A percentile compares a stretch with the other conserved stretches of the same genome.
These are phyloP conservation scores for Zychaea mexicana DNA, from an alignment of 371 early-diverging fungal species.

Conservation along the genomic window DNA sequence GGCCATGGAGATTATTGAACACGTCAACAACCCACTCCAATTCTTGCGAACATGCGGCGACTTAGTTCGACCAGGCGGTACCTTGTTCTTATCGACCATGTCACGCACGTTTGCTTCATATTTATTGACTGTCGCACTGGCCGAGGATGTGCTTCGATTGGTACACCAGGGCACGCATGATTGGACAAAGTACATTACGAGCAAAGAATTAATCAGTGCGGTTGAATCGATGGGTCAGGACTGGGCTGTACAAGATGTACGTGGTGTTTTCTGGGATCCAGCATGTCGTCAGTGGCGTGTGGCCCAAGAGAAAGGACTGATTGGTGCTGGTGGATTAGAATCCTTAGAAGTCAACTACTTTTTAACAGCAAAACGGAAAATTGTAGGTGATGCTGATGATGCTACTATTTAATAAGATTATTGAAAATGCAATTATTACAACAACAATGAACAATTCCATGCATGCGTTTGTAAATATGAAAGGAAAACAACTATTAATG, in stretches of 20 bases:
- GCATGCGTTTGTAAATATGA: too few species aligned
- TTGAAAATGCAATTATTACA: too few species aligned
- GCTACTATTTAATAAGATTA: neutral
- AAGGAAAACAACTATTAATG: too few species aligned
- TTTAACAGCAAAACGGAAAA: constrained; percentile 39
- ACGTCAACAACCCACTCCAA: constrained; percentile 75
- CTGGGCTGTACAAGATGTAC: constrained; percentile 46
- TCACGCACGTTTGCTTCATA: constrained; percentile 81
- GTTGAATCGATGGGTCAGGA: constrained; percentile 36
- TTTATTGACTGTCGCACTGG: constrained; percentile 79
- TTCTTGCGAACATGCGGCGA: constrained; percentile 72
- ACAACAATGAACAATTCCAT: too few species aligned
- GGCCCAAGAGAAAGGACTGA: constrained; percentile 29
- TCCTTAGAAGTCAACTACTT: constrained; percentile 52
- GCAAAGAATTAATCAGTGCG: constrained; percentile 21
- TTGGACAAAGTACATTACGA: constrained; percentile 78
- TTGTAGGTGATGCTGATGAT: constrained; percentile 1
- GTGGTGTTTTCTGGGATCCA: constrained; percentile 52
- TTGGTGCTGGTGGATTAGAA: constrained; percentile 38
- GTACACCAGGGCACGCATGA: constrained; percentile 92
- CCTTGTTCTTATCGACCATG: constrained; percentile 89
- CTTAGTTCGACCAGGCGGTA: constrained; percentile 70
- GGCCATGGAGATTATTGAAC: constrained; percentile 93
- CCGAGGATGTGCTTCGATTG: constrained; percentile 80
- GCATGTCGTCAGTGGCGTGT: constrained; percentile 42